Evolutionary conservation across 768 basidiomycete species (phyloP).

Genomic region (Trametes elegans): DNA sequence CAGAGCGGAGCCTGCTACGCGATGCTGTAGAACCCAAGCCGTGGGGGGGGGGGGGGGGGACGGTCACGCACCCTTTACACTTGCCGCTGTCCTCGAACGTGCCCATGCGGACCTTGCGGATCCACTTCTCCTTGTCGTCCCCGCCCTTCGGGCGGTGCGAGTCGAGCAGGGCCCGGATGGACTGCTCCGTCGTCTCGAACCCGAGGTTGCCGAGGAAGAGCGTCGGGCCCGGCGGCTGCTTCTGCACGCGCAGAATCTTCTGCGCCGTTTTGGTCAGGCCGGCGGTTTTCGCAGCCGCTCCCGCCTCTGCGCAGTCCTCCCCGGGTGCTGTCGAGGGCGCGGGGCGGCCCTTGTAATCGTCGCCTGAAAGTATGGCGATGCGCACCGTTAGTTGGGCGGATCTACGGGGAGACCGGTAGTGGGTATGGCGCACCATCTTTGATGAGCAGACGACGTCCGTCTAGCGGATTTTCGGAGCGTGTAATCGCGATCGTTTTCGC

Average conservation of each 20-base stretch:
- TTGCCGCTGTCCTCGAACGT: conserved; percentile 94
- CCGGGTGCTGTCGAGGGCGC: conserved; percentile 39
- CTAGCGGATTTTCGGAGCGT: conserved; percentile 75
- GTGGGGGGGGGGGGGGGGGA: not conserved
- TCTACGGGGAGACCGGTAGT: not conserved
- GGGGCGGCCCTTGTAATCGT: conserved; percentile 72
- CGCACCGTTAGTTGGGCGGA: not conserved
- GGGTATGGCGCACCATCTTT: conserved; percentile 70
- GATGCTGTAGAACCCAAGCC: too few species aligned
- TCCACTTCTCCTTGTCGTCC: conserved; percentile 54
- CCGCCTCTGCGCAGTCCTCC: conserved; percentile 21
- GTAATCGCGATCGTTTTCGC: conserved; percentile 74
- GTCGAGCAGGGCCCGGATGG: conserved; percentile 71
- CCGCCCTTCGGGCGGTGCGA: conserved; percentile 48
- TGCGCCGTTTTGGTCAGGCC: conserved; percentile 65
- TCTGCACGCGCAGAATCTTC: conserved; percentile 75
- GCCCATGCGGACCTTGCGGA: conserved; percentile 86
- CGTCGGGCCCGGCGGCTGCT: conserved; percentile 80
- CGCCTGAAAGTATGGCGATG: conserved; percentile 44
- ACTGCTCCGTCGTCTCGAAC: conserved; percentile 82
- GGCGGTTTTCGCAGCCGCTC: not conserved
- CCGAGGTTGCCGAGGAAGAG: conserved; percentile 93
- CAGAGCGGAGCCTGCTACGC: too few species aligned
- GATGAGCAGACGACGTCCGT: conserved; percentile 87
- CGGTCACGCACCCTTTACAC: conserved; percentile 95